Evolutionary conservation across 495 filamentous ascomycete genomes (phyloP).

Genomic region (Peziza echinospora): DNA sequence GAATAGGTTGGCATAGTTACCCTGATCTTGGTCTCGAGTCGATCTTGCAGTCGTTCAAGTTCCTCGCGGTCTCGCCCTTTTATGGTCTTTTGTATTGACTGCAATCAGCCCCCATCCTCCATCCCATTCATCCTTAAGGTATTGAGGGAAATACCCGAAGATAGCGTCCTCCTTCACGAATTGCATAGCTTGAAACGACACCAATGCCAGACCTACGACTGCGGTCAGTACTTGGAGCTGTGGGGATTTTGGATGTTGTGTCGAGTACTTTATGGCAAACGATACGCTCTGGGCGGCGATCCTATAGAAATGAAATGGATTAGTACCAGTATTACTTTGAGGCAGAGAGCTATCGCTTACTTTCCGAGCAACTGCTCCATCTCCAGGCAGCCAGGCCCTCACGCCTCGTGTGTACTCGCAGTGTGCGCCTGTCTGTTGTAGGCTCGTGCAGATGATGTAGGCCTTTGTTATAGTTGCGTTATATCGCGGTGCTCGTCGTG

Average conservation of each 20-base stretch:
- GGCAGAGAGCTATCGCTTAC: not conserved
- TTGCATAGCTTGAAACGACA: slow-evolving; percentile 67
- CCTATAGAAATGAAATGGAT: not conserved
- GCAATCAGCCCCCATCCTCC: not conserved
- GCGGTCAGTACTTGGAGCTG: slow-evolving; percentile 4
- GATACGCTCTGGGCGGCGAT: slow-evolving; percentile 5
- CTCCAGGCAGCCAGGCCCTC: no score
- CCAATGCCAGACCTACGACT: slow-evolving; percentile 53
- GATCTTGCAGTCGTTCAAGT: slow-evolving; percentile 45
- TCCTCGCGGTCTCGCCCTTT: slow-evolving; percentile 49
- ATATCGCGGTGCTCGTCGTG: no score
- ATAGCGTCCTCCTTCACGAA: slow-evolving; percentile 57
- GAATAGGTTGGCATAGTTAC: no score
- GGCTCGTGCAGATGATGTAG: no score
- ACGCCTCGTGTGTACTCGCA: no score
- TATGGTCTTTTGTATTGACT: slow-evolving; percentile 30
- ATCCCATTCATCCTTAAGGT: no score
- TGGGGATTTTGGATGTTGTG: not conserved
- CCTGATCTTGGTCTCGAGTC: slow-evolving; percentile 64
- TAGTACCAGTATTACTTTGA: not conserved
- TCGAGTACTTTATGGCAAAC: slow-evolving; percentile 12
- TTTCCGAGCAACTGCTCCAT: slow-evolving; percentile 19
- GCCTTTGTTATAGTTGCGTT: no score
- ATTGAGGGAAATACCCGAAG: slow-evolving; percentile 41
- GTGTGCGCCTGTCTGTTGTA: no score